A percentile compares a stretch with the other conserved stretches of the same genome.
Conservation (phyloP, 1,284 basidiomycete genomes). For the Phlebopus sp. region DNA sequence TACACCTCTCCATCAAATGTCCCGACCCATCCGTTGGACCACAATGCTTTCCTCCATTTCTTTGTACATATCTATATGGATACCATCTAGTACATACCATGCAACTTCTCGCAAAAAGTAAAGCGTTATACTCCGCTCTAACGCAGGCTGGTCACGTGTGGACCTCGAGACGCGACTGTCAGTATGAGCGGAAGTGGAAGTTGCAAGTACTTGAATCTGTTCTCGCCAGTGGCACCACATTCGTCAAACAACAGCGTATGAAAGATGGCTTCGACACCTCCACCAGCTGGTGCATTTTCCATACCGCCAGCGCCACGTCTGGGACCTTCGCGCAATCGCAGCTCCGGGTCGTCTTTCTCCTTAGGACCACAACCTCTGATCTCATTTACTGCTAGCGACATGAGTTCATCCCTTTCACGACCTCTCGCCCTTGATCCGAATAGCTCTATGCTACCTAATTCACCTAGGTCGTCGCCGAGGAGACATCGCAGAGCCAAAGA, state of each 20-base stretch:
- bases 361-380: conserved; percentile 74
- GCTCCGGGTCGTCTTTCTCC: conserved; percentile 78
- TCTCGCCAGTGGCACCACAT: not conserved
- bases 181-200: too few species aligned
- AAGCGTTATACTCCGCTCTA: too few species aligned
- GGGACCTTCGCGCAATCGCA: conserved; percentile 38
- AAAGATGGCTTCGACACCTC: conserved; percentile 32
- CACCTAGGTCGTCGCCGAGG: conserved; percentile 63
- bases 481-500: conserved; percentile 48
- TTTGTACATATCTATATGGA: not conserved
- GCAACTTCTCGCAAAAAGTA: too few species aligned
- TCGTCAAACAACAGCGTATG: too few species aligned
- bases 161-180: too few species aligned
- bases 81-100: too few species aligned
- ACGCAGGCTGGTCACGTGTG: too few species aligned
- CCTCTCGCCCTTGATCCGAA: conserved; percentile 69
- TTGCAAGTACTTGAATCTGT: too few species aligned
- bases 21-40: not conserved
- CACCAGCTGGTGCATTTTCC: conserved; percentile 26
- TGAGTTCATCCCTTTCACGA: conserved; percentile 51
- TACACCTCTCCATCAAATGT: too few species aligned
- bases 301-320: conserved; percentile 27
- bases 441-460: conserved; percentile 67
- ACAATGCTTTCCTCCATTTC: not conserved
- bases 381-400: conserved; percentile 59